These are phyloP conservation scores for Trypanosoma melophagium DNA, from an alignment of 208 protist species.

Conservation along the genomic window DNA sequence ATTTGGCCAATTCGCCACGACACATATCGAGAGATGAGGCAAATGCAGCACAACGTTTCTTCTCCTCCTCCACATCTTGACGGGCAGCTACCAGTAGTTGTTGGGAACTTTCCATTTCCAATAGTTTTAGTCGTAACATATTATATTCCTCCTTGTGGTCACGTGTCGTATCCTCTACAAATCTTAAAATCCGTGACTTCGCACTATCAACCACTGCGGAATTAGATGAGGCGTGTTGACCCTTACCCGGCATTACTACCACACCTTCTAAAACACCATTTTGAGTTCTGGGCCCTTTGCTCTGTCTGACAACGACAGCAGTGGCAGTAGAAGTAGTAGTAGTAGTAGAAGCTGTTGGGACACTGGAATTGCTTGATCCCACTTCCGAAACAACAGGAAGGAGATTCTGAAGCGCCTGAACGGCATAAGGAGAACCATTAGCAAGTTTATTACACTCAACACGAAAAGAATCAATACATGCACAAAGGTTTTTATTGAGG, in stretches of 20 bases:
- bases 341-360: background rate
- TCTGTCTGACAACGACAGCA: background rate
- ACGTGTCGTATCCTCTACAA: slow-evolving; percentile 24
- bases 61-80: slow-evolving; percentile 8
- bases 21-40: background rate
- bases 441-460: slow-evolving; percentile 30
- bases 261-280: slow-evolving; percentile 16
- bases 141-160: slow-evolving; percentile 37
- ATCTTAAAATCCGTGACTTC: slow-evolving; percentile 16
- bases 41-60: slow-evolving; percentile 27
- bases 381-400: background rate
- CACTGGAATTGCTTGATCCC: background rate
- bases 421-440: slow-evolving; percentile 20
- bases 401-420: slow-evolving; percentile 6
- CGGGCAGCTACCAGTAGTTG: slow-evolving; percentile 12
- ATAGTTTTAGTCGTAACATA: slow-evolving; percentile 17
- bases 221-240: background rate
- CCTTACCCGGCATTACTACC: background rate
- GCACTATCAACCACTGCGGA: background rate
- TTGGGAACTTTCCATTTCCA: slow-evolving; percentile 19
- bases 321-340: background rate
- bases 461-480: slow-evolving; percentile 37
- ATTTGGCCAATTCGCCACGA: background rate
- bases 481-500: slow-evolving; percentile 32
- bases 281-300: background rate